Evolutionary conservation across 1,284 basidiomycete genomes (phyloP), one percentile per base, ranked within the genome.

Genomic region (Fomitopsis palustris): DNA sequence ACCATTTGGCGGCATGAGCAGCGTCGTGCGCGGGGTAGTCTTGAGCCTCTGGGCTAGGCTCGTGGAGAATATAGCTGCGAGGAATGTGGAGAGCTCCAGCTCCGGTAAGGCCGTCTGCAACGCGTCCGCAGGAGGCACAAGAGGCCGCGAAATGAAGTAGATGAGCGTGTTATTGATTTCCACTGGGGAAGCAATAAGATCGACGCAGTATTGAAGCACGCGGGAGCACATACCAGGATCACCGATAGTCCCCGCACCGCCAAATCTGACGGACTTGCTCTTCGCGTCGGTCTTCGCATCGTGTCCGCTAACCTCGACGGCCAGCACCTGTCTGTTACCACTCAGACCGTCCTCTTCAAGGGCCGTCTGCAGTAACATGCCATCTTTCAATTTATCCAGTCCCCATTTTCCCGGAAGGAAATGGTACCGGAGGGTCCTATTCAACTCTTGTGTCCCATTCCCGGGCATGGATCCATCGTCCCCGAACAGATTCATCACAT

Each of bases 41-140:
- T 87, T 87, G 47, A 96, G 77, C 12, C 76, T 77, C 43, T 90
- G 84, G 8, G 92, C 90, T 38, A 96, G 81, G 12, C 85, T 84
- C 2, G 92, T 89, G 2, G 95, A 92, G 70, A 93, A 95, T 17
- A 95, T 79, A 3, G 93, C 90, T 0, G 95, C 94, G 42, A 98
- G 84, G 75, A 96, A 99, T 1, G 89, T 87, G 0, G 95, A 96
- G 21, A 95, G 81, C 39, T 94, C 87, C 4, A 97, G 81, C 55
- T 84, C 83, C 0, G 95, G 92, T 10, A 97, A 80, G 4, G 93
- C 90, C 2, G 92, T 90, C 69, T 92, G 85, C 38, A 98, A 77
- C 16, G 90, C 83, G 70, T 96, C 92, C 0, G 82, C 77, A 0
- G 97, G 97, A 16, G 93, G 92, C 7, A 85, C 79, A 23, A 98